phyloP scores from a whole-genome alignment of 192 early-diverging fungal species.

The Phycomyces blakesleeanus region DNA sequence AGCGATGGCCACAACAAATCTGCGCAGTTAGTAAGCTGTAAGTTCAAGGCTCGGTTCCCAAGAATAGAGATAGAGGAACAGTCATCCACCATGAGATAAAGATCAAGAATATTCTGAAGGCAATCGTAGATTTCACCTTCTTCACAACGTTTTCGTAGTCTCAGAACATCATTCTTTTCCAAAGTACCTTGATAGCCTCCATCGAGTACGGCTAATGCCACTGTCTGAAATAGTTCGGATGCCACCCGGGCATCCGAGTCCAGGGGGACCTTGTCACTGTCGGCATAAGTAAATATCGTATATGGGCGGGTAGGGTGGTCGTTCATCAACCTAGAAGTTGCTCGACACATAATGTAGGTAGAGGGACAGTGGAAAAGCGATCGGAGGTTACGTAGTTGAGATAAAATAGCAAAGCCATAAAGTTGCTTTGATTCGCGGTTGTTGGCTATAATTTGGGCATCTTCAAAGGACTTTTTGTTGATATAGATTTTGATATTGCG shows the following conservation, averaged over 20 bases:
- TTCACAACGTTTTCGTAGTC: constrained; percentile 10
- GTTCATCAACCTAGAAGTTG: neutral
- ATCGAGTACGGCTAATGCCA: constrained; percentile 13
- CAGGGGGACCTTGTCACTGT: too few relatives aligned
- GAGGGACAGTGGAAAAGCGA: neutral
- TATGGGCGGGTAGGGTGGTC: neutral
- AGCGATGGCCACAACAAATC: constrained; percentile 7
- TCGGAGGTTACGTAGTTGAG: constrained; percentile 2
- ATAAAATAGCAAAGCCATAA: constrained; percentile 14
- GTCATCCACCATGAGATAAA: neutral
- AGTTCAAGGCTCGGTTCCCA: constrained; percentile 14
- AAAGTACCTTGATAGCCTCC: constrained; percentile 12
- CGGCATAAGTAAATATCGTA: constrained; percentile 3
- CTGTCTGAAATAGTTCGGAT: constrained; percentile 17
- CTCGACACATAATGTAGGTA: constrained; percentile 2
- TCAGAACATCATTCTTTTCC: constrained; percentile 10
- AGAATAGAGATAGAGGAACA: constrained; percentile 10
- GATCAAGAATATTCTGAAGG: constrained; percentile 15
- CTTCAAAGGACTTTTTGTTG: constrained; percentile 12
- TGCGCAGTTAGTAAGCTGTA: constrained; percentile 10
- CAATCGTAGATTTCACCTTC: constrained; percentile 10
- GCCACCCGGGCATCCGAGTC: too few relatives aligned
- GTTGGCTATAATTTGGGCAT: constrained; percentile 10
- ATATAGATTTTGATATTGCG: constrained; percentile 14
- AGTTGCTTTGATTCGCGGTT: constrained; percentile 17